Evolutionary conservation across 139 green algal genomes (phyloP).

Genomic region (Auxenochlorella pyrenoidosa): DNA sequence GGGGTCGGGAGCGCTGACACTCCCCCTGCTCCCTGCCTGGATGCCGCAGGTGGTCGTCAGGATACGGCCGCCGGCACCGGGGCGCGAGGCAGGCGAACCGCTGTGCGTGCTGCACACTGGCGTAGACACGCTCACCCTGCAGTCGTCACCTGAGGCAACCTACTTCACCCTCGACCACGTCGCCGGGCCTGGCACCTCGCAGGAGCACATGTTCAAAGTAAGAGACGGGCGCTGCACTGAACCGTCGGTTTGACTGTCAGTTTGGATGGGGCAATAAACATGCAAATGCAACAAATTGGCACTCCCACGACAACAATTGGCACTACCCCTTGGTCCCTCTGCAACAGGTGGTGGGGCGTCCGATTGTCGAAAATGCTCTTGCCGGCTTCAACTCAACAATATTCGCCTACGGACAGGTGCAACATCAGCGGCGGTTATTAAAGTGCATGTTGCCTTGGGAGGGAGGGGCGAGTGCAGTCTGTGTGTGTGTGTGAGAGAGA

Average conservation of each 20-base stretch:
- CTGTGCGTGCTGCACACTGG: conserved; percentile 42
- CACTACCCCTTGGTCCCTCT: background rate
- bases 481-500: background rate
- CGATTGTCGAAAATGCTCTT: conserved; percentile 79
- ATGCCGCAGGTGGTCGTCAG: conserved; percentile 52
- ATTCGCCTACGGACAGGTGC: conserved; percentile 78
- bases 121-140: conserved; percentile 18
- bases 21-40: background rate
- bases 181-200: conserved; percentile 41
- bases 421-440: conserved; percentile 44
- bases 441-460: background rate
- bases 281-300: background rate
- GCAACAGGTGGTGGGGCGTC: conserved; percentile 54
- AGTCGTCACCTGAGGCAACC: conserved; percentile 30
- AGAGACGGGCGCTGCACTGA: background rate
- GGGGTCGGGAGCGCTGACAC: background rate
- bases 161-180: conserved; percentile 73
- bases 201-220: conserved; percentile 67
- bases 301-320: background rate
- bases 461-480: background rate
- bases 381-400: conserved; percentile 78
- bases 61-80: conserved; percentile 48
- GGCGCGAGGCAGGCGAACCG: conserved; percentile 36
- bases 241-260: background rate
- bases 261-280: background rate